Base-by-base conservation (phyloP, 1,284 basidiomycete species). In the Bjerkandera adusta region DNA sequence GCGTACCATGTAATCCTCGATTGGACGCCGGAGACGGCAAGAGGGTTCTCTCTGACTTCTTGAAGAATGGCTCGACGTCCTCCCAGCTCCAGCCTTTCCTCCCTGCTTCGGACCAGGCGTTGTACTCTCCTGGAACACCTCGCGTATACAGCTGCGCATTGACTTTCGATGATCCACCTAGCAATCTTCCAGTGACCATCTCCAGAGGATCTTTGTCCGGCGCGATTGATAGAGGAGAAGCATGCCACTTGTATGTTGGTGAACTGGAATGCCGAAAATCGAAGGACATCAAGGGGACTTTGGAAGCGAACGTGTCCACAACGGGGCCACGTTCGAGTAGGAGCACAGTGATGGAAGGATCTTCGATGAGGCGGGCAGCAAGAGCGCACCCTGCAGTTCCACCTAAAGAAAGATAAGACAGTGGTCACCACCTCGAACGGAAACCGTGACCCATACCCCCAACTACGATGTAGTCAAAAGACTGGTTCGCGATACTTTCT, bases 111-210 rank as follows among this genome's bases (percentile, higher is more conserved):
- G 47, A 52, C 69, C 68, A 70, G 13, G 57, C 51, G 33, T 68
- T 60, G 41, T 63, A 70, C 42, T 69, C 66, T 0, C 57, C 61
- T 12, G 66, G 59, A 6, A 57, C 38, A 2, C 62, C 61, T 7
- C 67, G 59, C 2, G 60, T 61, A 42, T 70, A 70, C 44, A 67
- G 43, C 55, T 66, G 56, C 26, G 55, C 61, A 48, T 75, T 76
- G 46, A 75, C 69, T 7, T 63, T 64, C 4, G 67, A 66, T 0
- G 62, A 62, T 1, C 72, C 72, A 13, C 72, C 72, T 10, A 71
- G 52, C 0, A 57, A 64, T 34, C 63, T 67, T 2, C 71, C 73
- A 8, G 61, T 57, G 35, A 68, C 59, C 40, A 68, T 47, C 11
- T 55, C 53, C 24, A 64, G 40, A 12, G 44, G 47, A 21, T 45